Evolutionary conservation across 495 filamentous ascomycete species (phyloP), one percentile per base, ranked within the genome.

Genomic region (Bacidia gigantensis): DNA sequence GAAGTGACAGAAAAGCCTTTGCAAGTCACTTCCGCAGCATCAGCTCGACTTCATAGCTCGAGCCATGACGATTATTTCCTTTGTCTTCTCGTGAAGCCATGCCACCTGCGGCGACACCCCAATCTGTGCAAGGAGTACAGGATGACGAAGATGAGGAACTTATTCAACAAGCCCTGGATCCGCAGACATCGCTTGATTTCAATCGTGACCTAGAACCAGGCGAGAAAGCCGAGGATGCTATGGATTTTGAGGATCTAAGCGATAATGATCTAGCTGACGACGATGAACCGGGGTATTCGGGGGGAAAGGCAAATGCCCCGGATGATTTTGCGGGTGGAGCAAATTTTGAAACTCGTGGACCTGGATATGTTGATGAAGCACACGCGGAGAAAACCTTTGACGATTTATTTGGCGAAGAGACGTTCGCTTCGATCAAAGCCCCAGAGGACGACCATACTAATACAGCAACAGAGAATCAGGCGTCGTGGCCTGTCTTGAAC

Each of bases 171-270:
- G 65, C 73, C 54, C 52, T 59, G 11, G 43, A 60, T 35, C 54
- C 55, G n/a, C 68, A 63, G 52, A 63, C 65, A 14, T 51, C 62
- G 21, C 61, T 75, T 12, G 72, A 73, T 44, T 72, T 75, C 45
- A 56, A 55, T 14, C 64, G 71, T 48, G 74, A 75, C 9, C 64
- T 83, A 46, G 79, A 82, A 26, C 69, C 73, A 17, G 76, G 76
- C 2, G 83, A 87, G 55, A 90, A 89, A 61, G 85, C 82, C 9
- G 83, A 83, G 35, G 82, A 89, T 68, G 85, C 85, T 14, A 63
- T 83, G 17, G 92, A 99, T 66, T 99, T 80, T 58, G 89, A 86
- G 62, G 89, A 95, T 64, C 83, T 95, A 40, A 74, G 75, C 26
- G 82, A 86, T 54, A 79, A 84, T 60, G 82, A 86, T 54, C 68